These are phyloP conservation scores for Mycena polygramma DNA, from an alignment of 768 basidiomycete species.

Conservation along the genomic window DNA sequence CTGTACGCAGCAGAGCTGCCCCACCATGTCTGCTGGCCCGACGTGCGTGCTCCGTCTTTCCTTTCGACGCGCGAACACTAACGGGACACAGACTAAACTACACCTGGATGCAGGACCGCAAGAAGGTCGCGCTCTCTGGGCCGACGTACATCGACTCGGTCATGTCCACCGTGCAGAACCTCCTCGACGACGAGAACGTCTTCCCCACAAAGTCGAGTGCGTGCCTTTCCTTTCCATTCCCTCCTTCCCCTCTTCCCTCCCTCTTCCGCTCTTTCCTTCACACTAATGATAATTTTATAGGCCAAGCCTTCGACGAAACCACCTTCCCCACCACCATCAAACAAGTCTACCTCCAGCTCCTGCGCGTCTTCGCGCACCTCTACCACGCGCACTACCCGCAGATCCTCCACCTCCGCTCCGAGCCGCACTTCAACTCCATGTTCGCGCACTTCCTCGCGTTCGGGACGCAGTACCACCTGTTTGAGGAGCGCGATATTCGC, in stretches of 20 bases:
- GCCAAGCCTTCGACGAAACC: slow-evolving; percentile 80
- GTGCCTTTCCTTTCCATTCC: no score
- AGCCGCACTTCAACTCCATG: slow-evolving; percentile 96
- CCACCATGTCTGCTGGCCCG: slow-evolving; percentile 91
- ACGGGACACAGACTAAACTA: slow-evolving; percentile 81
- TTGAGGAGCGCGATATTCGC: slow-evolving; percentile 92
- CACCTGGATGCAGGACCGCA: slow-evolving; percentile 93
- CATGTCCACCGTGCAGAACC: slow-evolving; percentile 96
- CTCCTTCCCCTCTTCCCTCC: no score
- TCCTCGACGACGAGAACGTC: slow-evolving; percentile 92
- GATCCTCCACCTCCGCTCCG: slow-evolving; percentile 93
- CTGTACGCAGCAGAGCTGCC: slow-evolving; percentile 91
- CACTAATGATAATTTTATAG: slow-evolving; percentile 51
- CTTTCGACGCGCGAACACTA: background rate
- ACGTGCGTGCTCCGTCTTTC: slow-evolving; percentile 64
- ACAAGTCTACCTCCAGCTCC: slow-evolving; percentile 96
- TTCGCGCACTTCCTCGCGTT: slow-evolving; percentile 99
- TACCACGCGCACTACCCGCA: slow-evolving; percentile 96
- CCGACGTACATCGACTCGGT: slow-evolving; percentile 98
- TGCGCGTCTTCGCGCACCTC: slow-evolving; percentile 97
- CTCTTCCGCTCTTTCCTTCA: background rate
- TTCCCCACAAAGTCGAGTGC: slow-evolving; percentile 97
- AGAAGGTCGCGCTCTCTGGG: slow-evolving; percentile 88
- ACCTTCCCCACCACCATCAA: slow-evolving; percentile 90
- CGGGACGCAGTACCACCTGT: slow-evolving; percentile 92